Percentiles rank a stretch among this genome's conserved stretches.
Conservation (phyloP, 2,329 filamentous ascomycete genomes). For the Sporothrix mexicana region DNA sequence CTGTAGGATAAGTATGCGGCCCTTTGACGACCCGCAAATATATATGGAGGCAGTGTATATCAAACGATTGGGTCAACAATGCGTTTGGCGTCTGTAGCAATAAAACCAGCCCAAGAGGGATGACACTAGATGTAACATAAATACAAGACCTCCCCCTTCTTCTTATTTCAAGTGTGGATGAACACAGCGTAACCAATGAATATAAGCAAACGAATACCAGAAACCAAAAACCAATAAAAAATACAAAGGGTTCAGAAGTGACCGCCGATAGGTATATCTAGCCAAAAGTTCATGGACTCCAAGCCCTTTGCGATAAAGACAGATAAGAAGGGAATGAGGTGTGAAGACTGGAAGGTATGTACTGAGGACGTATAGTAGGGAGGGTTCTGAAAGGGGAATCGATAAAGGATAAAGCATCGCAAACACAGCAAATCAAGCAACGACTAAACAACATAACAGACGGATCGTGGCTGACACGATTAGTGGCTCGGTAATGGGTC, state of each 20-base stretch:
- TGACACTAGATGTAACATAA: not conserved
- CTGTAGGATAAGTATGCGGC: not conserved
- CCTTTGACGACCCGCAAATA: not conserved
- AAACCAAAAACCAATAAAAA: not conserved
- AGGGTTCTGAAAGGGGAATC: constrained; percentile 7
- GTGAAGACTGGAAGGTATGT: constrained; percentile 13
- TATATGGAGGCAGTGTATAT: not conserved
- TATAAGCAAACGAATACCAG: not conserved
- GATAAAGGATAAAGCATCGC: not conserved
- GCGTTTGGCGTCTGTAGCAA: not conserved
- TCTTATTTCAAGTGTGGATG: no score
- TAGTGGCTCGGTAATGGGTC: constrained; percentile 54
- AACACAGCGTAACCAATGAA: not conserved
- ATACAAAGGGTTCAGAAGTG: constrained; percentile 9
- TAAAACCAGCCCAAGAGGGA: not conserved
- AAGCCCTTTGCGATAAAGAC: constrained; percentile 14
- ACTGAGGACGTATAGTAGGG: constrained; percentile 5
- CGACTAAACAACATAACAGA: not conserved
- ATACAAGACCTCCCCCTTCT: no score
- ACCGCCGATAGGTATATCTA: not conserved
- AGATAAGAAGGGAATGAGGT: not conserved
- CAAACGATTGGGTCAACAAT: no score
- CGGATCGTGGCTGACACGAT: not conserved
- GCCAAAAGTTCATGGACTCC: constrained; percentile 18
- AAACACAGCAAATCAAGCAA: not conserved